Percentiles rank a stretch among this genome's conserved stretches.
Conservation (phyloP, 495 filamentous ascomycete species). For the Tuber magnatum region DNA sequence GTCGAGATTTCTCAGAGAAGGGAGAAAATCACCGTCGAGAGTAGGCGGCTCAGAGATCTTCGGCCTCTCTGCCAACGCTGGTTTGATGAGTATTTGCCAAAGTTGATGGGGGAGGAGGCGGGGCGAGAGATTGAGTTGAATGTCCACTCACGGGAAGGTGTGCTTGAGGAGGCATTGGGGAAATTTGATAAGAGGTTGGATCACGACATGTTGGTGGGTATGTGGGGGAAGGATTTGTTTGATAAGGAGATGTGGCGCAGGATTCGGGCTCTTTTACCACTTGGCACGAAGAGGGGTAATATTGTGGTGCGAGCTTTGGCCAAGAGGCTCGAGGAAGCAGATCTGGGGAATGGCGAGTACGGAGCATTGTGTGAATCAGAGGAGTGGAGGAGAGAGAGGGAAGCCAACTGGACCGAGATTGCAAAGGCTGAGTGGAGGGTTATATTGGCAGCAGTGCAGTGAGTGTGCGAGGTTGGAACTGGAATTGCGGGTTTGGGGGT, state of each 20-base stretch:
- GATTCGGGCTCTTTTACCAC: conserved; percentile 21
- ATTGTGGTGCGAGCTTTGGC: conserved; percentile 21
- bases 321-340: conserved; percentile 10
- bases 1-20: conserved; percentile 13
- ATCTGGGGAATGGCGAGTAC: conserved; percentile 3
- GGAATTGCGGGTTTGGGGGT: neutral
- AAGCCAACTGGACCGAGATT: conserved; percentile 24
- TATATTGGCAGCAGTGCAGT: neutral
- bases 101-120: neutral
- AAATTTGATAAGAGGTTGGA: conserved; percentile 31
- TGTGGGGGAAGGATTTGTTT: conserved; percentile 15
- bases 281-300: conserved; percentile 14
- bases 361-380: neutral
- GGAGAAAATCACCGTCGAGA: neutral
- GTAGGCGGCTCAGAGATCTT: conserved; percentile 13
- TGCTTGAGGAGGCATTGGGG: conserved; percentile 32
- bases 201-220: conserved; percentile 14
- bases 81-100: conserved; percentile 25
- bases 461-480: neutral
- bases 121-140: neutral
- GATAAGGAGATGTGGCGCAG: conserved; percentile 33
- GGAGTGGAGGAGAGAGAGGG: conserved; percentile 14
- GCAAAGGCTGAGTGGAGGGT: conserved; percentile 22
- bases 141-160: conserved; percentile 3
- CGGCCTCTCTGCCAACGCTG: conserved; percentile 24